phyloP scores from a whole-genome alignment of 768 basidiomycete species.

The Trametes sanguinea region DNA sequence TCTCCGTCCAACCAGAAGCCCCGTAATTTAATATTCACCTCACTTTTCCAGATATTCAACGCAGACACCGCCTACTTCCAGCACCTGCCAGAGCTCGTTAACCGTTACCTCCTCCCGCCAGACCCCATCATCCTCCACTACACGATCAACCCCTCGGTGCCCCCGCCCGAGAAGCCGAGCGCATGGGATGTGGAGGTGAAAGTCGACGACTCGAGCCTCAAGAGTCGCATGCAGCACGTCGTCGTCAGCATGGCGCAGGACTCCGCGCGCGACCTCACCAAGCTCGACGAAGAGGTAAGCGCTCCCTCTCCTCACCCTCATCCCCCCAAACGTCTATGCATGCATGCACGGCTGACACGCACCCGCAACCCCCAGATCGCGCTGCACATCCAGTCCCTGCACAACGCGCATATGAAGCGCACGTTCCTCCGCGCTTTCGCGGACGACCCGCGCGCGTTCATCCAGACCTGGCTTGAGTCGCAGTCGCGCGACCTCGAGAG shows the following conservation, averaged over 20 bases:
- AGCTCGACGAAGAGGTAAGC: constrained; percentile 87
- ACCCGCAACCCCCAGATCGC: constrained; percentile 56
- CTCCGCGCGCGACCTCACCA: constrained; percentile 61
- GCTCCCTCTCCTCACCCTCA: background rate
- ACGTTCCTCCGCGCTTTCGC: constrained; percentile 86
- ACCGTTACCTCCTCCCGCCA: constrained; percentile 73
- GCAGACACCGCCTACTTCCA: constrained; percentile 73
- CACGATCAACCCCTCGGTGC: constrained; percentile 58
- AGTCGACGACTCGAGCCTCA: constrained; percentile 75
- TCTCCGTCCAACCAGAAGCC: background rate
- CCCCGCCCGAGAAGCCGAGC: constrained; percentile 58
- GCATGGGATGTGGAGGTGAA: constrained; percentile 91
- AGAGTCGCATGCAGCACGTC: constrained; percentile 70
- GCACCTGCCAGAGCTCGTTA: constrained; percentile 81
- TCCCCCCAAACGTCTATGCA: background rate
- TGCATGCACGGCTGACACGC: background rate
- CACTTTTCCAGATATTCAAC: constrained; percentile 59
- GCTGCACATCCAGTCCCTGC: constrained; percentile 79
- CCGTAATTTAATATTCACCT: background rate
- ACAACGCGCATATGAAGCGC: constrained; percentile 84
- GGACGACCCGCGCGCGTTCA: constrained; percentile 74
- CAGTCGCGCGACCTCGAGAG: constrained; percentile 91
- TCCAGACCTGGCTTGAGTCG: constrained; percentile 88
- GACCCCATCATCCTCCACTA: constrained; percentile 85
- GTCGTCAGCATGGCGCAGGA: constrained; percentile 71